Evolutionary conservation across 148 eudicot genomes (phyloP).

Genomic region (Cornus kousa): DNA sequence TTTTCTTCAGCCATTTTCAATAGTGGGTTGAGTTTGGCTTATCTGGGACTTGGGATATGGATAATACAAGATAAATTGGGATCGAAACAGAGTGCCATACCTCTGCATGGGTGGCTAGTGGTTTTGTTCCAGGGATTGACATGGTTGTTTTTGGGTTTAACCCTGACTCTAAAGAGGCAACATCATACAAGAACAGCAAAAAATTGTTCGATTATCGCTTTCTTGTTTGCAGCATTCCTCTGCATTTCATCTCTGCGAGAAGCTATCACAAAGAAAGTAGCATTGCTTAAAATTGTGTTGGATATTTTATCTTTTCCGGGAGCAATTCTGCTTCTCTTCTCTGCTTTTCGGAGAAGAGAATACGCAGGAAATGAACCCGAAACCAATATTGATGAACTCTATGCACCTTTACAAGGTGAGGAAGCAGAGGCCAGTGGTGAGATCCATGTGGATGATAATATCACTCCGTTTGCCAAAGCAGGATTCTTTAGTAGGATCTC

Average conservation of each 20-base stretch:
- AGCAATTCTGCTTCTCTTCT: conserved; percentile 18
- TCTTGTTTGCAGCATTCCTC: conserved; percentile 21
- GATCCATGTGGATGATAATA: conserved; percentile 3
- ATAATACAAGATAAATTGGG: conserved; percentile 13
- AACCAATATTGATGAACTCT: not conserved
- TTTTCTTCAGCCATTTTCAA: conserved; percentile 23
- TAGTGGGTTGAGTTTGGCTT: conserved; percentile 25
- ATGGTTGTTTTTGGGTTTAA: conserved; percentile 27
- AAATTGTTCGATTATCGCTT: conserved; percentile 9
- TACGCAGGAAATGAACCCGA: not conserved
- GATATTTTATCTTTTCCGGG: conserved; percentile 29
- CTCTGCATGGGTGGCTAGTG: conserved; percentile 37
- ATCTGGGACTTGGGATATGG: conserved; percentile 27
- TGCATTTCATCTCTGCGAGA: conserved; percentile 17
- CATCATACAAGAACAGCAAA: not conserved
- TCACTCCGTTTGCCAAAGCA: conserved; percentile 38
- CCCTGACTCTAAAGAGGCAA: conserved; percentile 16
- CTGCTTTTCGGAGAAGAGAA: conserved; percentile 1
- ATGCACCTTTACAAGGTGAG: conserved; percentile 25
- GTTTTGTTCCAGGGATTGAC: conserved; percentile 27
- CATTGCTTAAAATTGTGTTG: conserved; percentile 11
- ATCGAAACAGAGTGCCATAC: conserved; percentile 6
- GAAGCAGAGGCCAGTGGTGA: not conserved
- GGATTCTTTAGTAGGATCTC: conserved; percentile 47
- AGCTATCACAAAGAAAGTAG: conserved; percentile 3